A percentile compares a stretch with the other conserved stretches of the same genome.
phyloP scores from a whole-genome alignment of 176 grass and related monocot genomes.

The Eremochloa ophiuroides region DNA sequence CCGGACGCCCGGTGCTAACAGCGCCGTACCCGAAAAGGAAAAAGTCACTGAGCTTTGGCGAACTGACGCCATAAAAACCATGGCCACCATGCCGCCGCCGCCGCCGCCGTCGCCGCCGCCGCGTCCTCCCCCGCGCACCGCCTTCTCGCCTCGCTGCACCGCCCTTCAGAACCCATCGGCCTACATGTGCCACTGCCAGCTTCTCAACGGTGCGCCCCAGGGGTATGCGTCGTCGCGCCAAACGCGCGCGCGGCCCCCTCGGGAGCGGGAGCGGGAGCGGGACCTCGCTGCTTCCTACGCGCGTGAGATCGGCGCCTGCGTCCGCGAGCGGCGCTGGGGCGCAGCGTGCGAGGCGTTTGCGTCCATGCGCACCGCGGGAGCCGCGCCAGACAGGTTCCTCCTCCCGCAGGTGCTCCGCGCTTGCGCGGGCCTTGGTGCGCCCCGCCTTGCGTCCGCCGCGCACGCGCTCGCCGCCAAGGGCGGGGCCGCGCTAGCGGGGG shows the following conservation, averaged over 20 bases:
- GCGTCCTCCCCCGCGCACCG: neutral
- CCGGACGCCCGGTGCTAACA: too few relatives aligned
- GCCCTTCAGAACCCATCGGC: constrained; percentile 9
- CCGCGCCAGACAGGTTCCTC: constrained; percentile 57
- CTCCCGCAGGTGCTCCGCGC: constrained; percentile 66
- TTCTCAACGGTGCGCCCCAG: constrained; percentile 17
- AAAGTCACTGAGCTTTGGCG: constrained; percentile 6
- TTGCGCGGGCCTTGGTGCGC: constrained; percentile 38
- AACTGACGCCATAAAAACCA: constrained; percentile 46
- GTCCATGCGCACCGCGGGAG: constrained; percentile 41
- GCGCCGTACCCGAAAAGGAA: neutral
- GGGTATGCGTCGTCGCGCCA: constrained; percentile 13
- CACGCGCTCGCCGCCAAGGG: constrained; percentile 47
- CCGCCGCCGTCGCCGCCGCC: neutral
- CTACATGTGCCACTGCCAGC: neutral
- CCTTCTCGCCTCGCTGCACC: constrained; percentile 19
- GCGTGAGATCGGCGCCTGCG: constrained; percentile 37
- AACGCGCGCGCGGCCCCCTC: neutral
- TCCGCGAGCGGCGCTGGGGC: constrained; percentile 42
- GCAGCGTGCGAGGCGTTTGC: constrained; percentile 43
- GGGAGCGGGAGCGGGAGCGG: neutral
- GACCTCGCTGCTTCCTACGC: constrained; percentile 29
- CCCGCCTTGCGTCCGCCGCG: constrained; percentile 28
- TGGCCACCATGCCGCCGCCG: constrained; percentile 33
- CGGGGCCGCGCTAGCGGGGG: constrained; percentile 6